These are phyloP conservation scores for Erodium texanum DNA, from an alignment of 441 rosid species.

Conservation along the genomic window DNA sequence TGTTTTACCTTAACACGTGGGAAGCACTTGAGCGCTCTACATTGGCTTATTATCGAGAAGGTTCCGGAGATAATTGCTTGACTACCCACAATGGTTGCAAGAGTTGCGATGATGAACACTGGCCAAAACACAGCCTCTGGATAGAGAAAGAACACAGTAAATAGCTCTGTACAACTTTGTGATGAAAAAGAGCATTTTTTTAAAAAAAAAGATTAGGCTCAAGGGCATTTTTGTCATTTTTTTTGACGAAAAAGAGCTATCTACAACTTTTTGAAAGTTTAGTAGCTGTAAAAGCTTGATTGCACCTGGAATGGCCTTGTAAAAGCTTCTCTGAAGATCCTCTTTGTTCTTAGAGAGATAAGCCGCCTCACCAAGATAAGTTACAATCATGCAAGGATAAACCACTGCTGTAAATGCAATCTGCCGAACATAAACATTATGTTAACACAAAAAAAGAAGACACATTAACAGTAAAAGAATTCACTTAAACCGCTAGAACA, in stretches of 20 bases:
- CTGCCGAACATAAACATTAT: constrained; percentile 69
- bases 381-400: constrained; percentile 84
- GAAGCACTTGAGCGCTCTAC: constrained; percentile 89
- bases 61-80: constrained; percentile 96
- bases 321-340: constrained; percentile 51
- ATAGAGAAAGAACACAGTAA: background rate
- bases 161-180: no score
- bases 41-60: constrained; percentile 94
- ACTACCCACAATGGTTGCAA: constrained; percentile 75
- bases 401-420: constrained; percentile 89
- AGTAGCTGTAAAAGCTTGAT: background rate
- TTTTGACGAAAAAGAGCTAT: no score
- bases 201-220: no score
- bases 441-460: constrained; percentile 52
- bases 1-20: constrained; percentile 90
- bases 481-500: background rate
- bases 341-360: constrained; percentile 74
- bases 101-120: background rate
- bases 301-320: constrained; percentile 77
- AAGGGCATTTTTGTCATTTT: no score
- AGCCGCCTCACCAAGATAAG: constrained; percentile 99
- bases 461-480: constrained; percentile 57
- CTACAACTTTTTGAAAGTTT: no score
- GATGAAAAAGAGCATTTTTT: no score
- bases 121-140: constrained; percentile 4